Base-by-base conservation (phyloP, 176 grass and related monocot genomes). In the Rhipidocladum racemiflorum region DNA sequence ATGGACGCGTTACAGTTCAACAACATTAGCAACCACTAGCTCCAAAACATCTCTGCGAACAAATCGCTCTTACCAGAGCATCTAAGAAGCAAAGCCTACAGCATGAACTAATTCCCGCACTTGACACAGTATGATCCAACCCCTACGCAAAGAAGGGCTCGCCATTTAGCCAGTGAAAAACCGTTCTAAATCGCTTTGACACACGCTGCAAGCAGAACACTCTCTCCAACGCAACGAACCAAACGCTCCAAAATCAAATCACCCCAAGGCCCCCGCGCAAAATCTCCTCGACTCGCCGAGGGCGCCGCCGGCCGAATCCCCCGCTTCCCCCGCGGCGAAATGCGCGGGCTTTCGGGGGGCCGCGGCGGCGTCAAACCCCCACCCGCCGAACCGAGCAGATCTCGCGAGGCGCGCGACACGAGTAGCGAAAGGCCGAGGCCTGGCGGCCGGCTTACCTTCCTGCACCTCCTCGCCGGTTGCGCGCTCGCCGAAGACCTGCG, bases 401-500 rank as follows among this genome's bases (percentile, higher is more conserved):
- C 86, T 83, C 86, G 59, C 74, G 80, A 56, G 20, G 35, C 38
- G 65, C 3, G n/a, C n/a, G 65, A 77, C 24, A 7, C 43, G 38
- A 36, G 23, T 14, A 49, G 64, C 54, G 11, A 16, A 77, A 46
- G 42, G 4, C 9, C 34, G 28, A 74, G 45, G 61, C 13, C 38
- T 4, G 57, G 57, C 34, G 60, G 48, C 49, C 34, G 75, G 48
- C 5, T 67, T 84, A 96, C 93, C 93, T 96, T 96, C 93, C 88
- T 91, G 93, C 69, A 96, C 88, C 73, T 96, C 93, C 78, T 96
- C 93, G 61, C 93, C 93, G 25, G 93, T 88, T 44, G 86, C 68
- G 68, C 93, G 90, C 83, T 96, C 93, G 87, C 93, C 93, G 73
- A 96, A 96, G 79, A 96, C 93, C 93, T 96, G 93, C 18, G 93